A percentile compares a stretch with the other conserved stretches of the same genome.
These are phyloP conservation scores for Penstemon barbatus DNA, from an alignment of 257 asterid genomes.

Conservation along the genomic window DNA sequence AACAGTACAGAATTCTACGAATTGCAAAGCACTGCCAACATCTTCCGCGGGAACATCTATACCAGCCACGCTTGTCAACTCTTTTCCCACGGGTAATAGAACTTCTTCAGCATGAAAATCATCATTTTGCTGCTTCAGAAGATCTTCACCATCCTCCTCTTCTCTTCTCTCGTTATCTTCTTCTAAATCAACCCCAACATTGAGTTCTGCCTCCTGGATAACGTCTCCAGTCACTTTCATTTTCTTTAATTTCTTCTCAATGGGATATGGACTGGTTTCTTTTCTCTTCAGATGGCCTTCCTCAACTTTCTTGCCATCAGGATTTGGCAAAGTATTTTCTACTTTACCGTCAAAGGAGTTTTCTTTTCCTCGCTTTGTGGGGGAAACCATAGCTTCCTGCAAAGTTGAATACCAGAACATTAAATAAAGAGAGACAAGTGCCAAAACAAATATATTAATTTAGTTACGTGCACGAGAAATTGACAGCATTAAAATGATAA, in stretches of 20 bases:
- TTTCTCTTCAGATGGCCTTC: slow-evolving; percentile 30
- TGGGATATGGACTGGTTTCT: slow-evolving; percentile 18
- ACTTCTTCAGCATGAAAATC: slow-evolving; percentile 21
- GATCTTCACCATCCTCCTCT: slow-evolving; percentile 21
- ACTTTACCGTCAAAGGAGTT: slow-evolving; percentile 46
- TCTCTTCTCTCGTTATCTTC: slow-evolving; percentile 31
- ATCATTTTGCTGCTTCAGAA: slow-evolving; percentile 20
- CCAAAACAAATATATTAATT: slow-evolving; percentile 5
- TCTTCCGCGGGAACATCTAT: slow-evolving; percentile 47
- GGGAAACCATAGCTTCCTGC: slow-evolving; percentile 43
- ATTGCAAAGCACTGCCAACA: slow-evolving; percentile 76
- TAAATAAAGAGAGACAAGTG: slow-evolving; percentile 18
- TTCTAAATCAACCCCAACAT: slow-evolving; percentile 14
- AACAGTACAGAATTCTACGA: slow-evolving; percentile 74
- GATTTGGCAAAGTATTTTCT: slow-evolving; percentile 36
- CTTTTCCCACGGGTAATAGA: slow-evolving; percentile 59
- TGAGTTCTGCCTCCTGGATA: neutral
- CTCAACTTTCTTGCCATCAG: slow-evolving; percentile 35
- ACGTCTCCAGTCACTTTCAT: slow-evolving; percentile 30
- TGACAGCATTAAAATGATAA: slow-evolving; percentile 10
- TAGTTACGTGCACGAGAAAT: neutral
- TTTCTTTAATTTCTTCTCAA: slow-evolving; percentile 34
- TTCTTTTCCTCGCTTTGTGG: slow-evolving; percentile 59
- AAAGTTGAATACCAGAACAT: slow-evolving; percentile 29
- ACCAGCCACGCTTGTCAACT: slow-evolving; percentile 51